Base-by-base conservation (phyloP, 495 filamentous ascomycete genomes). In the Endocarpon pusillum region DNA sequence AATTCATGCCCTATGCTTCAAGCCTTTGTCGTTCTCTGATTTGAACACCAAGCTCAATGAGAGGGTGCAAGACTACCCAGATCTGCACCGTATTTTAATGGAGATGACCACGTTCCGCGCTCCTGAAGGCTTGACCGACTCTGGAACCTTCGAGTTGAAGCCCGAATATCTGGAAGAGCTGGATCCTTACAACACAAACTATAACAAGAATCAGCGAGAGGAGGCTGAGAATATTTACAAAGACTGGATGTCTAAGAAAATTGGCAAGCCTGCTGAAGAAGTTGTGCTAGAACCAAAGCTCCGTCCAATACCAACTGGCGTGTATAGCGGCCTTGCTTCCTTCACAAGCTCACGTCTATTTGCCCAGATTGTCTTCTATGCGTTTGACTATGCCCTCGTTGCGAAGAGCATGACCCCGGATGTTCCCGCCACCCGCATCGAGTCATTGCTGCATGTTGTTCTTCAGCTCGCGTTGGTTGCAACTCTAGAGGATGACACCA, bases 201-300 rank as follows among this genome's bases (percentile, higher is more conserved):
- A 89, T 56, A 85, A 71, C 41, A 91, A 93, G 53, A 96, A 96
- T 50, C 91, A 96, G 52, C 78, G 89, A 18, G 89, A 99, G 45
- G 89, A 99, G 49, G 81, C 86, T 0, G 89, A 99, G 57, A 76
- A 64, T 35, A 78, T 81, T 12, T 94, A 85, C 53, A 79, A 73
- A 36, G 76, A 75, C 33, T 78, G 81, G 66, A 71, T 86, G 58
- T 78, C 83, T 6, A 87, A 91, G 57, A 81, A 79, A 58, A 84
- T 78, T 0, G 86, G 89, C 1, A 80, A 81, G 45, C 63, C 75
- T 26, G 58, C 67, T 5, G 67, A 76, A 10, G 87, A 99, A 26
- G 74, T 94, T 41, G 86, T 94, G n/a, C 92, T 78, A 48, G 87
- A 94, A 52, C 85, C 89, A 2, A 85, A 73, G 39, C 62, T 94